These are phyloP conservation scores for Euphorbia pulcherrima DNA, from an alignment of 345 rosid genomes.

Conservation along the genomic window DNA sequence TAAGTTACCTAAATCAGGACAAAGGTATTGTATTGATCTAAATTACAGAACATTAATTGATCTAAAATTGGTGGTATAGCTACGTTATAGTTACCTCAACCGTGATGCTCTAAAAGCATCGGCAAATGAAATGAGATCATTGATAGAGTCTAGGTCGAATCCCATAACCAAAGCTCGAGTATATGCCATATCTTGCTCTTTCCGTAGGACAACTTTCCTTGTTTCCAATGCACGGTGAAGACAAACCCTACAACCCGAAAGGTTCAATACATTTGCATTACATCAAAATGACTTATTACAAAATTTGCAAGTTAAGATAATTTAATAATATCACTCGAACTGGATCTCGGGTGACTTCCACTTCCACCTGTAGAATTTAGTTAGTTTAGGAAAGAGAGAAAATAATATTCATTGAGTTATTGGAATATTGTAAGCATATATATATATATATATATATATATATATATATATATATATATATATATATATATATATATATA, in stretches of 20 bases:
- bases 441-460: too few relatives aligned
- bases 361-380: constrained; percentile 18
- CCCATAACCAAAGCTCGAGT: constrained; percentile 91
- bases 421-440: not conserved
- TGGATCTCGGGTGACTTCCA: constrained; percentile 46
- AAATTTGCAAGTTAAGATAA: constrained; percentile 12
- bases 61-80: not conserved
- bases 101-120: constrained; percentile 96
- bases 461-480: too few relatives aligned
- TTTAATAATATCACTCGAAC: constrained; percentile 27
- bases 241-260: constrained; percentile 76
- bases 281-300: too few relatives aligned
- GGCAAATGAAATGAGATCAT: constrained; percentile 71
- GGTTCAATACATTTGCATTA: too few relatives aligned
- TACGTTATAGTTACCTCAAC: constrained; percentile 46
- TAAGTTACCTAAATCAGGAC: too few relatives aligned
- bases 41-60: too few relatives aligned
- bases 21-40: too few relatives aligned
- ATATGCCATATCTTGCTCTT: constrained; percentile 99
- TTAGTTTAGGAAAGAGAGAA: not conserved
- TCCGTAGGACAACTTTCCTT: constrained; percentile 71
- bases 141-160: constrained; percentile 62
- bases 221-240: constrained; percentile 82
- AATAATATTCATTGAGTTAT: too few relatives aligned
- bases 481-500: too few relatives aligned